Conservation (phyloP, 2,329 filamentous ascomycete species). For the Biscogniauxia mediterranea region DNA sequence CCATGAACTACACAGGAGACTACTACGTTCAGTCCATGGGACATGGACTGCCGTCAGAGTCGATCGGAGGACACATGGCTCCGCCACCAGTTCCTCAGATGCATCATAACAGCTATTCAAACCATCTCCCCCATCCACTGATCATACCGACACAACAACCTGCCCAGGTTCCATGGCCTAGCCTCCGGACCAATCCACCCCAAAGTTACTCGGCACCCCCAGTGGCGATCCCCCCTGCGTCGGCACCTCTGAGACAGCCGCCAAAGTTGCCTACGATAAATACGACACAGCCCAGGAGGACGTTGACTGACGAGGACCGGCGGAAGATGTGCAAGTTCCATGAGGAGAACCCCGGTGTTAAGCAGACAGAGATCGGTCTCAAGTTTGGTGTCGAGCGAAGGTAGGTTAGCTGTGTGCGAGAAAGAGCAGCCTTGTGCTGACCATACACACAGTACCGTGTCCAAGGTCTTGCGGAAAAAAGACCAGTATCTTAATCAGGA, state of each 20-base stretch:
- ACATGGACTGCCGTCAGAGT: conserved; percentile 49
- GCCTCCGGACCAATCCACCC: conserved; percentile 71
- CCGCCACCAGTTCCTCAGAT: conserved; percentile 62
- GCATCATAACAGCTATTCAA: conserved; percentile 42
- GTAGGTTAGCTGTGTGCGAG: conserved; percentile 49
- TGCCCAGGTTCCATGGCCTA: conserved; percentile 61
- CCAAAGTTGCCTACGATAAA: conserved; percentile 50
- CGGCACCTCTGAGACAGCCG: conserved; percentile 51
- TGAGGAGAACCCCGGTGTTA: conserved; percentile 83
- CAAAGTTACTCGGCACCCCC: conserved; percentile 60
- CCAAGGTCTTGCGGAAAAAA: conserved; percentile 90
- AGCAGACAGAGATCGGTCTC: conserved; percentile 94
- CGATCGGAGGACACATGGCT: conserved; percentile 49
- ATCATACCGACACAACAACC: conserved; percentile 65
- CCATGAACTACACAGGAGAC: conserved; percentile 66
- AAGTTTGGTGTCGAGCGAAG: conserved; percentile 97
- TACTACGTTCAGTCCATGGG: conserved; percentile 57
- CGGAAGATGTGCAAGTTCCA: conserved; percentile 92
- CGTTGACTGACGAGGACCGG: conserved; percentile 86
- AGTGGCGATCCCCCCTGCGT: conserved; percentile 57
- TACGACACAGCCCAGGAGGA: conserved; percentile 72
- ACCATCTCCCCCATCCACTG: conserved; percentile 62
- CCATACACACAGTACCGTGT: conserved; percentile 74
- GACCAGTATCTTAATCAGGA: conserved; percentile 88
- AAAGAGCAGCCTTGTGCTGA: conserved; percentile 26